Percentiles rank a stretch among this genome's conserved stretches.
Evolutionary conservation across 257 asterid genomes (phyloP).

Genomic region (Primulina huaijiensis): DNA sequence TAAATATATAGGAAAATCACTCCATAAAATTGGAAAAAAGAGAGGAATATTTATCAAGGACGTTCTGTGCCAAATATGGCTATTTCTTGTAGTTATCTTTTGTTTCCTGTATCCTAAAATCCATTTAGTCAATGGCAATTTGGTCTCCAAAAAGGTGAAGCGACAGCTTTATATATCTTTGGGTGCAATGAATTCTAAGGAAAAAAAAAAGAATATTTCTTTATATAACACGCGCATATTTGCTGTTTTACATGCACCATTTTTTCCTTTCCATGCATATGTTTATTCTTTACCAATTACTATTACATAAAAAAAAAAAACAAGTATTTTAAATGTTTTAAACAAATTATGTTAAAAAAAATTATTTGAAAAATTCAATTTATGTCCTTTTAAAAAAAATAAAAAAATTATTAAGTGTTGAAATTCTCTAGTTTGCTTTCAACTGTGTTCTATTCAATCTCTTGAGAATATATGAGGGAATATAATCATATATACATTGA

Average conservation of each 20-base stretch:
- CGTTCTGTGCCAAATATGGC: neutral
- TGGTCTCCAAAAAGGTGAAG: neutral
- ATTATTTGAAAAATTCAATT: too few species aligned
- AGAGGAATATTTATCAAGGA: too few species aligned
- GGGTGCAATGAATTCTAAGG: neutral
- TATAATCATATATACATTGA: too few species aligned
- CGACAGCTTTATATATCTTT: neutral
- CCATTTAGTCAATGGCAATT: slow-evolving; percentile 19
- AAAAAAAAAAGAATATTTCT: slow-evolving; percentile 3
- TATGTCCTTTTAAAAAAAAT: too few species aligned
- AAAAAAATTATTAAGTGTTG: too few species aligned
- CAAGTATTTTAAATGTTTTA: too few species aligned
- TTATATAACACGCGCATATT: neutral
- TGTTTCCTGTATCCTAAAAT: neutral
- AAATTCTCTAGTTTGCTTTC: too few species aligned
- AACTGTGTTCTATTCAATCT: neutral
- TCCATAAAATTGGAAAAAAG: neutral
- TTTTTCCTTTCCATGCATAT: too few species aligned
- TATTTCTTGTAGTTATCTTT: slow-evolving; percentile 11
- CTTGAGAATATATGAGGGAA: neutral
- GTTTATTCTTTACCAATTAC: too few species aligned
- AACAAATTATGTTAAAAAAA: too few species aligned
- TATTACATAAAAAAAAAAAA: too few species aligned
- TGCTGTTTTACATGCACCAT: too few species aligned
- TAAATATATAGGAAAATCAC: neutral